Conservation (phyloP, 2,329 filamentous ascomycete species). For the Hortaea sp. region DNA sequence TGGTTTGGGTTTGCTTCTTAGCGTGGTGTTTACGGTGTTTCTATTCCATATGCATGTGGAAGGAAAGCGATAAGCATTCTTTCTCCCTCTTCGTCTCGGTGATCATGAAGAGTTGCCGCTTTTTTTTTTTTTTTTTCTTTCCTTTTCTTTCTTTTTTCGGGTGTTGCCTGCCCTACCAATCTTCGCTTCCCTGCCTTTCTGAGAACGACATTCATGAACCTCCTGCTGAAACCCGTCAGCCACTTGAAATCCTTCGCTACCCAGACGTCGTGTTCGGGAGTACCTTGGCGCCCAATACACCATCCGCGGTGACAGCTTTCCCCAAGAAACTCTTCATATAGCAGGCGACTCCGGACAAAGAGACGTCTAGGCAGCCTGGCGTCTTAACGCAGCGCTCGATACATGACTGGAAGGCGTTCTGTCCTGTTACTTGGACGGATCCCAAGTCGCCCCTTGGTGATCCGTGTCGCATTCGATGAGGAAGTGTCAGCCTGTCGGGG, state of each 20-base stretch:
- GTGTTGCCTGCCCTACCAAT: too few relatives aligned
- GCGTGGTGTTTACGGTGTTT: too few relatives aligned
- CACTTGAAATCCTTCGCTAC: neutral
- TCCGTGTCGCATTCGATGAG: neutral
- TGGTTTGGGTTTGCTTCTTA: too few relatives aligned
- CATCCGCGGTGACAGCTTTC: neutral
- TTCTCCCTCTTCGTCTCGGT: too few relatives aligned
- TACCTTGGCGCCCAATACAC: neutral
- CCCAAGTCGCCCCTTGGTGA: neutral
- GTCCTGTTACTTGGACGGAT: neutral
- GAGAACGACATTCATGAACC: too few relatives aligned
- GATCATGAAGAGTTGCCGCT: too few relatives aligned
- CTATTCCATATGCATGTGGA: too few relatives aligned
- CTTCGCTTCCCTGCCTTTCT: too few relatives aligned
- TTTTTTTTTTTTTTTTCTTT: too few relatives aligned
- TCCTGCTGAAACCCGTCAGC: neutral
- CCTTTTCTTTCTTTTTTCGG: too few relatives aligned
- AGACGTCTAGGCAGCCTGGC: neutral
- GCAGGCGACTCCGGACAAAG: neutral
- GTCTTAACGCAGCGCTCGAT: neutral
- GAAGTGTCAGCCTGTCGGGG: neutral
- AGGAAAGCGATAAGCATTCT: too few relatives aligned
- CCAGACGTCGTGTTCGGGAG: slow-evolving; percentile 2
- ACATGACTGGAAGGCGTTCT: neutral
- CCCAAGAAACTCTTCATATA: neutral